Evolutionary conservation across 2,329 filamentous ascomycete species (phyloP).

Genomic region (Gaeumannomyces sp.): DNA sequence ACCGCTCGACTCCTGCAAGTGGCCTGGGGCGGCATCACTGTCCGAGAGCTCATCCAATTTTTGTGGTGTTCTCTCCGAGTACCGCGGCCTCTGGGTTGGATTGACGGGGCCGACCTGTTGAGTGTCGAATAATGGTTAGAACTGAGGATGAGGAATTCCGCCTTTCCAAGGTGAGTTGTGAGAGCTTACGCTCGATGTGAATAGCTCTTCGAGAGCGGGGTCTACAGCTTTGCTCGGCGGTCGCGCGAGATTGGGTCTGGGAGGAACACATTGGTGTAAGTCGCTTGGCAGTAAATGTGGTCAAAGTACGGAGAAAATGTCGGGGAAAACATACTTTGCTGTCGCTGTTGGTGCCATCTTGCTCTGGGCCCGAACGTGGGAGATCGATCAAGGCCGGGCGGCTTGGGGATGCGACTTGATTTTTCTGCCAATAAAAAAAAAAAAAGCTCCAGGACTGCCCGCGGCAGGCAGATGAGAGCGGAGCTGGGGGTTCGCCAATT

Average conservation of each 20-base stretch:
- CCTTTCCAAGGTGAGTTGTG: not conserved
- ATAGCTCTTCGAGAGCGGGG: constrained; percentile 63
- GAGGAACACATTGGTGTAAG: not conserved
- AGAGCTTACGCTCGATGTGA: constrained; percentile 61
- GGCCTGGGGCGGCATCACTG: constrained; percentile 13
- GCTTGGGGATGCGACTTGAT: not conserved
- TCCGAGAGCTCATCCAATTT: constrained; percentile 24
- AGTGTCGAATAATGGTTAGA: not conserved
- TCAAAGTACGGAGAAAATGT: not conserved
- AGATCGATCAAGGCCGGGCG: not conserved
- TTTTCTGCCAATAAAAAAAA: constrained; percentile 1
- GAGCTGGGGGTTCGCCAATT: not conserved
- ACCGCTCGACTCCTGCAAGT: constrained; percentile 27
- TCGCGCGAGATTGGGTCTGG: constrained; percentile 23
- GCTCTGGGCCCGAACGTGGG: not conserved
- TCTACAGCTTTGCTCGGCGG: constrained; percentile 45
- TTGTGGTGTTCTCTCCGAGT: constrained; percentile 23
- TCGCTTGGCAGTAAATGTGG: not conserved
- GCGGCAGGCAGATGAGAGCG: too few relatives aligned
- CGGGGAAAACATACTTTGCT: not conserved
- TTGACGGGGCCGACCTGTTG: constrained; percentile 46
- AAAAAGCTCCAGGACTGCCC: not conserved
- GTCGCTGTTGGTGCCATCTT: not conserved
- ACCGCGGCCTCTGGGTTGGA: constrained; percentile 38
- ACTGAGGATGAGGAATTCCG: not conserved